phyloP scores from a whole-genome alignment of 2,329 filamentous ascomycete species.

The Ceratocystis alfenasii region DNA sequence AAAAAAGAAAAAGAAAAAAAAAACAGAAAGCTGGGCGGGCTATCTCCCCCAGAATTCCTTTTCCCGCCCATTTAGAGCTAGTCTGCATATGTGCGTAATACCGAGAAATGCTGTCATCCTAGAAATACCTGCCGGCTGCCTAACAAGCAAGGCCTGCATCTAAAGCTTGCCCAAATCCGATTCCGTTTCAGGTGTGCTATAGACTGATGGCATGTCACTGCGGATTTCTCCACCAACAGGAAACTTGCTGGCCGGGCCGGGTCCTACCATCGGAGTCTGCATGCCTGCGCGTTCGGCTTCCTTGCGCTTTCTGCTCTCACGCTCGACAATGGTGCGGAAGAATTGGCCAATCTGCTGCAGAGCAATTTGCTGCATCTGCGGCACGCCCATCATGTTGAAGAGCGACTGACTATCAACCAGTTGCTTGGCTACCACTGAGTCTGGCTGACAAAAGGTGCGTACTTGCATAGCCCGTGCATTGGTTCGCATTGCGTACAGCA shows the following conservation, averaged over 20 bases:
- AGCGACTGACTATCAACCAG: conserved; percentile 42
- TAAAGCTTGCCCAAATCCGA: background rate
- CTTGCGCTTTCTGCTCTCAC: conserved; percentile 31
- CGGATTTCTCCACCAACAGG: conserved; percentile 16
- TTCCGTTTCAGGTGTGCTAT: background rate
- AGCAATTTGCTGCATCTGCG: conserved; percentile 35
- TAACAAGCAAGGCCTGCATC: background rate
- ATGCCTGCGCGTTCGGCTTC: conserved; percentile 24
- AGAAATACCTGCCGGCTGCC: background rate
- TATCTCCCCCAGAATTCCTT: too few relatives aligned
- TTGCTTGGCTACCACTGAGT: conserved; percentile 47
- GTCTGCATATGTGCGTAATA: background rate
- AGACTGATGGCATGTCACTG: conserved; percentile 16
- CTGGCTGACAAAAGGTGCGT: conserved; percentile 47
- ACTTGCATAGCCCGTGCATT: conserved; percentile 43
- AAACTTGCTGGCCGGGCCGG: conserved; percentile 9
- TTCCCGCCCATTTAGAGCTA: too few relatives aligned
- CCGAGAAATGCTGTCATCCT: background rate
- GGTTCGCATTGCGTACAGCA: conserved; percentile 41
- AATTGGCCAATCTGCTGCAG: conserved; percentile 42
- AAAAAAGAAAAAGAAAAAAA: too few relatives aligned
- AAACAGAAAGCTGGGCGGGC: too few relatives aligned
- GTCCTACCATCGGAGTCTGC: conserved; percentile 20
- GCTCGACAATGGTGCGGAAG: conserved; percentile 42
- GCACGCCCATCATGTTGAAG: conserved; percentile 38